Evolutionary conservation across 2,329 filamentous ascomycete species (phyloP), one percentile per base, ranked within the genome.

Genomic region (Aspergillus jensenii): DNA sequence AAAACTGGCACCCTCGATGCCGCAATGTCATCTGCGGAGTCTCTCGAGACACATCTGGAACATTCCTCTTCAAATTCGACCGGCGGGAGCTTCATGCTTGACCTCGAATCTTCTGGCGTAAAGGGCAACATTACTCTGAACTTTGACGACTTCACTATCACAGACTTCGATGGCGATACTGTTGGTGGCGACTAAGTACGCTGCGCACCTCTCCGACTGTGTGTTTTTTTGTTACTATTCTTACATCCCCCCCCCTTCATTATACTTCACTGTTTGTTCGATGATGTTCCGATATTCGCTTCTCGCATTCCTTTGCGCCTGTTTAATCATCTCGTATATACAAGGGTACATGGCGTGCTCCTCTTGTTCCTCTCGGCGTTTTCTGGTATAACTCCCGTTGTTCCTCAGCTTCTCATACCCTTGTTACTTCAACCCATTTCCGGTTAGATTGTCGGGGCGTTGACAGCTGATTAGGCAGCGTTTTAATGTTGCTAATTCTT

Each of bases 91-190:
- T 67, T 68, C 44, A 59, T 59, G 23, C 59, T 75, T 37, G 65
- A 68, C 35, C 60, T 62, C 41, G 58, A 25, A 52, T 63, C 43
- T 12, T 54, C 45, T 12, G 65, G 62, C 15, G 63, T 71, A 33
- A 56, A 68, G 27, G 67, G 67, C 2, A 66, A 62, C 14, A 73
- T 75, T 43, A 64, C 61, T 8, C 55, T 76, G 50, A 62, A 76
- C 52, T 78, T 77, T 62, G 64, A 67, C 40, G 68, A 68, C 6
- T 73, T 72, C 57, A 68, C 65, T 8, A 77, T 78, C 49, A 71
- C 55, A 12, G 47, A 53, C n/a, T 57, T 55, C 9, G 55, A 56
- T 39, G 62, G 62, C 14, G 45, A 61, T 33, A 65, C 68, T 11
- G 61, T 73, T 7, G 71, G 71, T 33, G 66, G 65, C 21, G 33